Evolutionary conservation across 352 stramenopile genomes (phyloP), one percentile per base, ranked within the genome.

Genomic region (Globisporangium cylindrosporum): DNA sequence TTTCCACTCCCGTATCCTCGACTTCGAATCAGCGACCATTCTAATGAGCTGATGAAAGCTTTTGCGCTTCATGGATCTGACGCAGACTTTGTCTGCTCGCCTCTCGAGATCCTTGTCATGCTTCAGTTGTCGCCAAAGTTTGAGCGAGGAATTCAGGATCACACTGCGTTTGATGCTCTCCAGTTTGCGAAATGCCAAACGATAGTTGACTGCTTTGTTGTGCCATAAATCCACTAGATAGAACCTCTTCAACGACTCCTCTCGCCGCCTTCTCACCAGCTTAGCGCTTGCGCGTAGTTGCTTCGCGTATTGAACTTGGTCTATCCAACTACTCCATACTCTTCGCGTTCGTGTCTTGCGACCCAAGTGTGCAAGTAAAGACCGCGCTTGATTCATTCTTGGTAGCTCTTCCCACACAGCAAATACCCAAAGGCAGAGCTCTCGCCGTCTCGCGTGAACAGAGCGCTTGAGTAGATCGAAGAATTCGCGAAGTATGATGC

Each of bases 211-310:
- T 4, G 32, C 24, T 15, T 25, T 55, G 22, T 24, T 9, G 7
- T 10, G 32, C 61, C 61, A 67, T 20, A 24, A 12, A 12, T 38
- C 61, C 29, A 67, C 5, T 18, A 67, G 59, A 36, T 41, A 59
- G 12, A 18, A 22, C n/a, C 61, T 20, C 12, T 34, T 53, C 61
- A 67, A 5, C 32, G 22, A 18, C 18, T 41, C 32, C 4, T 59
- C 27, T 2, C n/a, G n/a, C 34, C 29, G 61, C 49, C 22, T 34
- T 48, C 34, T 8, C 34, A 67, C 61, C 22, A 27, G 4, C 14
- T 25, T 49, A 22, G 48, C n/a, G 15, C 2, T 29, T 10, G 0
- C 20, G 14, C n/a, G 49, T n/a, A 67, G n/a, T 24, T 55, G 58
- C 58, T 41, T 29, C n/a, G 22, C 0, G 38, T 29, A 36, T 36